Evolutionary conservation across 768 basidiomycete species (phyloP).

Genomic region (Krasilnikovozyma curviuscula): DNA sequence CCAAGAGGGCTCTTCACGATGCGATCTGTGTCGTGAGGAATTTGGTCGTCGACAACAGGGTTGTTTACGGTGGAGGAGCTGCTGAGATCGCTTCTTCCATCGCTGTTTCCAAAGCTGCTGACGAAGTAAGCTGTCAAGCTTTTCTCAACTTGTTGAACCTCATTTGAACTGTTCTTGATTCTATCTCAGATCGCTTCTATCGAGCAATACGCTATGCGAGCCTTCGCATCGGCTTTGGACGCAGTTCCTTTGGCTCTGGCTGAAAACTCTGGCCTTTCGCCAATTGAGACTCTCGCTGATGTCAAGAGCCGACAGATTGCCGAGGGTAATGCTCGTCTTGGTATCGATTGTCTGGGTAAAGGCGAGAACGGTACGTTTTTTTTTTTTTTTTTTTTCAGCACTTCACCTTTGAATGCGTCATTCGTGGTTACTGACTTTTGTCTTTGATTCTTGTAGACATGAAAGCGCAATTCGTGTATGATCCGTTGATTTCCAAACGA

Average conservation of each 20-base stretch:
- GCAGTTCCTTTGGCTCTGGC: conserved; percentile 88
- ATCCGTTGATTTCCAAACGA: conserved; percentile 89
- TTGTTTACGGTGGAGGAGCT: conserved; percentile 95
- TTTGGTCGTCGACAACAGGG: conserved; percentile 80
- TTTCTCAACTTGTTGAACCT: not conserved
- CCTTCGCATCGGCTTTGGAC: conserved; percentile 90
- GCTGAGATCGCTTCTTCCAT: conserved; percentile 91
- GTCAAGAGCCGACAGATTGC: conserved; percentile 80
- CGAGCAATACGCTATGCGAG: conserved; percentile 99
- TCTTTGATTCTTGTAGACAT: conserved; percentile 43
- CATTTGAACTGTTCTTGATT: not conserved
- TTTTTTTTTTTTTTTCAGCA: not conserved
- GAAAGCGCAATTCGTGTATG: conserved; percentile 92
- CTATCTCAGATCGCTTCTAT: conserved; percentile 63
- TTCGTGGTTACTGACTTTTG: not conserved
- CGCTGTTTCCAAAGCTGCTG: conserved; percentile 82
- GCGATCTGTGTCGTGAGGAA: conserved; percentile 95
- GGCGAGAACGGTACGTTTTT: conserved; percentile 60
- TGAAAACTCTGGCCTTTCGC: conserved; percentile 89
- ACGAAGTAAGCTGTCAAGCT: conserved; percentile 55
- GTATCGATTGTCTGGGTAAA: conserved; percentile 76
- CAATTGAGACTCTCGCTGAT: conserved; percentile 90
- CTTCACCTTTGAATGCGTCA: not conserved
- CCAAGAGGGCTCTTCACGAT: conserved; percentile 92
- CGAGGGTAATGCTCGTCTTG: conserved; percentile 65